phyloP scores from a whole-genome alignment of 108 stramenopile genomes.

The Aureococcus anophagefferens region DNA sequence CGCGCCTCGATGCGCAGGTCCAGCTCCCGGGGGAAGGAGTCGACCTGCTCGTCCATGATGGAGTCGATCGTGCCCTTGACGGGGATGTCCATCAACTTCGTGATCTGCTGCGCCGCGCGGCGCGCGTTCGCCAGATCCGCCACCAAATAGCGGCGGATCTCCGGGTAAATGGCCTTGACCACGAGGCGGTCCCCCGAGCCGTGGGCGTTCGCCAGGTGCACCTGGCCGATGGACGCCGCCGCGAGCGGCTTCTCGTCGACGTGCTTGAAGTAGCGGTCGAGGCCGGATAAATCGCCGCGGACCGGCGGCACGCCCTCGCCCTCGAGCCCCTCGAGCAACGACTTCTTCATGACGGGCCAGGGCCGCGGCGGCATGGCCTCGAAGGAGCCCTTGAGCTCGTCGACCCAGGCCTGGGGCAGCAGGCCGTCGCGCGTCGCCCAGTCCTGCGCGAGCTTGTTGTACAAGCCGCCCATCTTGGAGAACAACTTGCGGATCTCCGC shows the following conservation, averaged over 20 bases:
- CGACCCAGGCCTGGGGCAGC: not conserved
- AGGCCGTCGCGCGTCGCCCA: conserved; percentile 1
- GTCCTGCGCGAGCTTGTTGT: conserved; percentile 2
- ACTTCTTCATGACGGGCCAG: not conserved
- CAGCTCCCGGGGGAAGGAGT: not conserved
- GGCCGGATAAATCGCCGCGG: not conserved
- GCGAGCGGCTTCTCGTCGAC: not conserved
- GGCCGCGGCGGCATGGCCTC: not conserved
- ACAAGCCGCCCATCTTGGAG: not conserved
- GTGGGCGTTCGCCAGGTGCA: not conserved
- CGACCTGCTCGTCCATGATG: not conserved
- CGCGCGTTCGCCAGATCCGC: not conserved
- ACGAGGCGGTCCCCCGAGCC: not conserved
- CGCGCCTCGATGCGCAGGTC: not conserved
- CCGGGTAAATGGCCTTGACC: not conserved
- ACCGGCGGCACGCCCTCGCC: no score
- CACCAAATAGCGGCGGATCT: not conserved
- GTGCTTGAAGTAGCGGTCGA: not conserved
- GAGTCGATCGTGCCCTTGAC: not conserved
- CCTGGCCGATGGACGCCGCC: not conserved
- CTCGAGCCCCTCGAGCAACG: not conserved
- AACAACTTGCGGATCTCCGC: not conserved
- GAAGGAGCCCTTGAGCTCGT: not conserved
- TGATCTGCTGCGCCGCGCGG: not conserved
- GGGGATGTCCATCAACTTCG: not conserved